These are phyloP conservation scores for Notholithocarpus densiflorus DNA, from an alignment of 306 rosid genomes.

Conservation along the genomic window DNA sequence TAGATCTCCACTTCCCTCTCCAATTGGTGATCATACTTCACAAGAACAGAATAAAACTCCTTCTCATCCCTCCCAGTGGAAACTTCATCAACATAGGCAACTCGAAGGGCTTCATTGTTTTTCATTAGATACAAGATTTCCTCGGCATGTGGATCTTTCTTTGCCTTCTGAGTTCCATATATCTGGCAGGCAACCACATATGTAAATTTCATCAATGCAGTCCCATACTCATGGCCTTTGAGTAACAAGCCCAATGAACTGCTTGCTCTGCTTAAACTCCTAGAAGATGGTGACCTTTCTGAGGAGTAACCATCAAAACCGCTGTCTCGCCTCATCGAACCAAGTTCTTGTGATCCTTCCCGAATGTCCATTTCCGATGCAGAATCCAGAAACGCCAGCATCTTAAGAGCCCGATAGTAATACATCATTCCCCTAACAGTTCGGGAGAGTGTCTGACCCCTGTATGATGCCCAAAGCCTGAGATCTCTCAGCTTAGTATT, in stretches of 20 bases:
- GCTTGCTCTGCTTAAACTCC: conserved; percentile 62
- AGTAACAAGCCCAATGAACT: conserved; percentile 58
- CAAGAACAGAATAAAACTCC: conserved; percentile 79
- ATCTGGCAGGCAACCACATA: conserved; percentile 97
- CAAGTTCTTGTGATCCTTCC: conserved; percentile 83
- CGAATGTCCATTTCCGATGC: conserved; percentile 94
- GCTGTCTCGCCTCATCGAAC: conserved; percentile 56
- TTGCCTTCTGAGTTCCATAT: conserved; percentile 82
- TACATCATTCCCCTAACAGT: conserved; percentile 99
- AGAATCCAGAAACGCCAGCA: conserved; percentile 90
- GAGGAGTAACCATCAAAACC: conserved; percentile 37
- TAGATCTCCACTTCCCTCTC: conserved; percentile 80
- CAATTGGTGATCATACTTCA: conserved; percentile 68
- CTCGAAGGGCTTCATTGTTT: conserved; percentile 69
- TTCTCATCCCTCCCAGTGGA: conserved; percentile 55
- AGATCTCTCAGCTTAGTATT: conserved; percentile 70
- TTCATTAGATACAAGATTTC: conserved; percentile 73
- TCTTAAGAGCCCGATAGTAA: conserved; percentile 88
- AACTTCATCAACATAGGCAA: conserved; percentile 89
- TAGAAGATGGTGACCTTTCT: conserved; percentile 44
- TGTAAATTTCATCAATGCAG: conserved; percentile 88
- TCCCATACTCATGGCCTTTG: conserved; percentile 94
- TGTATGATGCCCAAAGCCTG: conserved; percentile 94
- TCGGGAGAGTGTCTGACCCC: conserved; percentile 86
- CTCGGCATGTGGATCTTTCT: conserved; percentile 74